These are phyloP conservation scores for Mucor saturninus DNA, from an alignment of 371 early-diverging fungal genomes.

Conservation along the genomic window DNA sequence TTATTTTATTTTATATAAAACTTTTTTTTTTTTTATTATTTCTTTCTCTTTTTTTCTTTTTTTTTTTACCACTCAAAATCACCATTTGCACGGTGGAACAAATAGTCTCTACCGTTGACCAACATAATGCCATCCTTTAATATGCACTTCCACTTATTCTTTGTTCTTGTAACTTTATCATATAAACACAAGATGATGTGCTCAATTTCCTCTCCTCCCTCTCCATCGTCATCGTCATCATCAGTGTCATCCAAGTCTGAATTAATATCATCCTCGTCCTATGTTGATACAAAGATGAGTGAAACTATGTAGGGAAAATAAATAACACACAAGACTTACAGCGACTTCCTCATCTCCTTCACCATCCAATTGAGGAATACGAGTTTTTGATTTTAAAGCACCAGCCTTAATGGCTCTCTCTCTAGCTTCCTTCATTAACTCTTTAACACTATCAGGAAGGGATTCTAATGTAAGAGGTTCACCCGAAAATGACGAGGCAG, in stretches of 20 bases:
- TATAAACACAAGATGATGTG: slow-evolving; percentile 94
- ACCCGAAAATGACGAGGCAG: slow-evolving; percentile 38
- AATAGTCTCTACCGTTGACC: slow-evolving; percentile 92
- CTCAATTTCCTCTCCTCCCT: slow-evolving; percentile 78
- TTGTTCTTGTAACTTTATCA: slow-evolving; percentile 92
- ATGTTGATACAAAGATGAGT: background rate
- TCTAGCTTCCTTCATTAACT: slow-evolving; percentile 45
- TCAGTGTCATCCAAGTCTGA: slow-evolving; percentile 86
- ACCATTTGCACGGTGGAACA: slow-evolving; percentile 91
- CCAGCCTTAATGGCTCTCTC: slow-evolving; percentile 41
- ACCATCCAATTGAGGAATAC: slow-evolving; percentile 56
- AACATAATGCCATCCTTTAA: slow-evolving; percentile 94
- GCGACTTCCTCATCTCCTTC: slow-evolving; percentile 41
- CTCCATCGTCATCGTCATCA: slow-evolving; percentile 76
- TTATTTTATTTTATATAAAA: background rate
- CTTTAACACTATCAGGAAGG: slow-evolving; percentile 44
- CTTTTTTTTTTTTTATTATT: slow-evolving; percentile 4
- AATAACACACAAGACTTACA: background rate
- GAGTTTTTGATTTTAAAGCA: slow-evolving; percentile 25
- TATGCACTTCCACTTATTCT: slow-evolving; percentile 97
- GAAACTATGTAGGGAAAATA: background rate
- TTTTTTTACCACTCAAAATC: slow-evolving; percentile 91
- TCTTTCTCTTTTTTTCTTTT: background rate
- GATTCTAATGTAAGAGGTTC: slow-evolving; percentile 37
- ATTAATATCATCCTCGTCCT: slow-evolving; percentile 77